Base-by-base conservation (phyloP, 805 yeast genomes). In the Saccharomycopsis selenospora region DNA sequence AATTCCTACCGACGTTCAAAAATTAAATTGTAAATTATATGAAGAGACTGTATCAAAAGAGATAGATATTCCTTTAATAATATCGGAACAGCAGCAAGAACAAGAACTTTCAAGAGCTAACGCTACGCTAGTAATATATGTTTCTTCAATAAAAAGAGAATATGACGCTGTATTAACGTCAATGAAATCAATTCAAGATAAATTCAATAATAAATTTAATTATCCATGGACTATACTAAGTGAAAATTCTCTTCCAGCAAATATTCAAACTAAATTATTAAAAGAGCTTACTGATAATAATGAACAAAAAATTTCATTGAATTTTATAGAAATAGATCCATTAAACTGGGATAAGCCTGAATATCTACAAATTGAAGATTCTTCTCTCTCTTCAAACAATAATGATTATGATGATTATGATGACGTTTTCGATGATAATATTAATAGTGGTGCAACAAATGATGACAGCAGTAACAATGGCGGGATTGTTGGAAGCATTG, bases 171-270 rank as follows among this genome's bases (percentile, higher is more conserved):
- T 33, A 6, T 5, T 33, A 20, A 33, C 18, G 6, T 33, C 38
- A 7, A 14, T 33, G 38, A 20, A 17, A 14, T 33, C 38, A 53
- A 72, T 87, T 33, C 95, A 87, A 59, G 60, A 61, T 23, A 71
- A 67, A 2, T 87, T 86, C 68, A 87, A 87, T 60, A 51, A 64
- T 24, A 82, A 83, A 58, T 87, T 80, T 62, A 72, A 74, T 43
- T 87, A 87, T 60, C 95, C 95, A 0, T 86, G 87, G 67, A 85
- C 86, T 1, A 82, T 87, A 50, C 59, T 87, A 40, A 87, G 85
- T 59, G 95, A 88, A 57, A 68, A 67, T 49, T 78, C 80, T 2
- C 86, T 86, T 60, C 64, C 76, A 1, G 74, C 77, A 0, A 60
- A 60, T 24, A 86, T 87, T 67, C 80, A 69, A 58, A 55, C 63